Evolutionary conservation across 2,329 filamentous ascomycete species (phyloP).

Genomic region (Fonsecaea pedrosoi): DNA sequence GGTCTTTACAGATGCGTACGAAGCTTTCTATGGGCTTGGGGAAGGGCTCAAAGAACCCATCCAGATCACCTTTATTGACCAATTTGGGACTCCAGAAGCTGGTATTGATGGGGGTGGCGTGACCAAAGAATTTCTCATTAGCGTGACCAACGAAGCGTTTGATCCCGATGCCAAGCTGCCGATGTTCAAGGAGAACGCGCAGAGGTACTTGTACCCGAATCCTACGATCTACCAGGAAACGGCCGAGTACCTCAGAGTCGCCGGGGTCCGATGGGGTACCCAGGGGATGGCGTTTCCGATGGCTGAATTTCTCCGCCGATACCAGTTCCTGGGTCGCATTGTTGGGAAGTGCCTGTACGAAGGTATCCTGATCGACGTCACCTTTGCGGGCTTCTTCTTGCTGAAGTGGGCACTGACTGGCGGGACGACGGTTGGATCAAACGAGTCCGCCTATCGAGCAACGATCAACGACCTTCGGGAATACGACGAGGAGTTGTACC

Average conservation of each 20-base stretch:
- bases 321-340: conserved; percentile 90
- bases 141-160: conserved; percentile 85
- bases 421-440: conserved; percentile 66
- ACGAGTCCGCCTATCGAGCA: conserved; percentile 78
- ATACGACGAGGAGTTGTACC: conserved; percentile 87
- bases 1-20: conserved; percentile 84
- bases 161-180: conserved; percentile 60
- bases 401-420: conserved; percentile 89
- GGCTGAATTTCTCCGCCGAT: conserved; percentile 70
- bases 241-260: conserved; percentile 59
- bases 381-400: conserved; percentile 93
- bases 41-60: conserved; percentile 92
- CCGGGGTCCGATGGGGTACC: conserved; percentile 60
- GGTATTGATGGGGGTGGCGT: conserved; percentile 97
- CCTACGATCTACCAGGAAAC: conserved; percentile 76
- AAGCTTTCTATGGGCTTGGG: conserved; percentile 80
- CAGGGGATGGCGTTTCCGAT: conserved; percentile 65
- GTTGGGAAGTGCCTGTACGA: conserved; percentile 98
- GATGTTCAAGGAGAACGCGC: conserved; percentile 82
- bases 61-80: conserved; percentile 93
- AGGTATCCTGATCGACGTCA: conserved; percentile 90
- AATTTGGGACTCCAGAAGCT: conserved; percentile 84
- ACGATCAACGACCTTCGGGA: conserved; percentile 93
- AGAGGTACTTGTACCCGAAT: conserved; percentile 88
- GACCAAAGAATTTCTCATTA: conserved; percentile 94